phyloP scores from a whole-genome alignment of 345 rosid species.

The Populus davidiana region DNA sequence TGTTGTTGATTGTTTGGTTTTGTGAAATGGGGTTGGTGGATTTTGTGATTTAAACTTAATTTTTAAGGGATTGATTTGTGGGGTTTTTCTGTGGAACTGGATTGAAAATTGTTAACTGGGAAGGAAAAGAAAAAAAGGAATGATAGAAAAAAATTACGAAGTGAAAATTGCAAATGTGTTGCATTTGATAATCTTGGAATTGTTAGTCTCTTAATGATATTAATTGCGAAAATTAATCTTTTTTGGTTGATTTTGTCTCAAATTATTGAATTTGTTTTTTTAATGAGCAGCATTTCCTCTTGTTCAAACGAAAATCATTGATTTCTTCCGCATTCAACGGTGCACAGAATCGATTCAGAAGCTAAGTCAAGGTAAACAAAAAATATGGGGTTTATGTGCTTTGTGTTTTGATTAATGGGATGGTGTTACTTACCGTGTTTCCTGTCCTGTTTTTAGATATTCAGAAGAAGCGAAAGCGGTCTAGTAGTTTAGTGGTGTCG shows the following conservation, averaged over 20 bases:
- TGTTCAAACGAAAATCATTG: conserved; percentile 31
- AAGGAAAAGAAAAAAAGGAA: not conserved
- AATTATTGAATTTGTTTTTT: not conserved
- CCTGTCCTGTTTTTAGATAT: not conserved
- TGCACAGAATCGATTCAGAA: conserved; percentile 3
- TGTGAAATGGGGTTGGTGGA: not conserved
- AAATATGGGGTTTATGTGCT: not conserved
- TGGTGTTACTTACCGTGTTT: not conserved
- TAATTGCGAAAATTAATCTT: not conserved
- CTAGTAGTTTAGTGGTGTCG: conserved; percentile 15
- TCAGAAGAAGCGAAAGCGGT: conserved; percentile 24
- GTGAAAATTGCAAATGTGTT: not conserved
- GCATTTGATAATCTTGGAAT: not conserved
- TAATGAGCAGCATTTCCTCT: conserved; percentile 28
- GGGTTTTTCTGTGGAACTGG: not conserved
- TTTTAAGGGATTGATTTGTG: not conserved
- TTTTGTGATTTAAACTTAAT: not conserved
- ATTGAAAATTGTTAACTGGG: not conserved
- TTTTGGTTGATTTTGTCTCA: not conserved
- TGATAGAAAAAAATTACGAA: not conserved
- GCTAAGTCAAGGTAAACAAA: conserved; percentile 11
- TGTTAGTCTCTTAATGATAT: not conserved
- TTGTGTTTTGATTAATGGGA: not conserved
- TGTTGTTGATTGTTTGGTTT: not conserved
- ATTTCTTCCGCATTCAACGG: conserved; percentile 32